Conservation (phyloP, 108 stramenopile genomes). For the Licmophora abbreviata region DNA sequence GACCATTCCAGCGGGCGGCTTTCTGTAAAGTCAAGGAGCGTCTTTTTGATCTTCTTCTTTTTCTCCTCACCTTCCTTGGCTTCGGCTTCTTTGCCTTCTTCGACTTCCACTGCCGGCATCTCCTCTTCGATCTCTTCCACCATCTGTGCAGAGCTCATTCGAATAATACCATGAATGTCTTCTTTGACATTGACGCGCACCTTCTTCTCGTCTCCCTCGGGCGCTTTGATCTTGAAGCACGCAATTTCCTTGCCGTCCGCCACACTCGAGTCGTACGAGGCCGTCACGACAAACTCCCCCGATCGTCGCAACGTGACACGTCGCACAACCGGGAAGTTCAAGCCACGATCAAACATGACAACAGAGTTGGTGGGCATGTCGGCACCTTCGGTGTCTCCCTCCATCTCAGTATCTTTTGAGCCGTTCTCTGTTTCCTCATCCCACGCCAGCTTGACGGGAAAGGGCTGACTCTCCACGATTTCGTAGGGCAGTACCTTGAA, state of each 20-base stretch:
- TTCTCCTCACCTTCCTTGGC: constrained; percentile 32
- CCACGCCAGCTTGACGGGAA: constrained; percentile 88
- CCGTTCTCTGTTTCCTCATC: constrained; percentile 53
- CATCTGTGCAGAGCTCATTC: constrained; percentile 87
- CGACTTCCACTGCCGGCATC: constrained; percentile 22
- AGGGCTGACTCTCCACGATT: constrained; percentile 81
- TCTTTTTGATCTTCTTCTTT: constrained; percentile 90
- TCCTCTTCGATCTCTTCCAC: constrained; percentile 87
- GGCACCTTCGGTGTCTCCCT: constrained; percentile 35
- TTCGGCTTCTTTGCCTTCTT: constrained; percentile 48
- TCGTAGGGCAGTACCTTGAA: constrained; percentile 97
- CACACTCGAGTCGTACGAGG: constrained; percentile 54
- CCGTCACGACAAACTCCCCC: constrained; percentile 70
- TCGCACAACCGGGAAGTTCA: constrained; percentile 87
- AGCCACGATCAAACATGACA: constrained; percentile 85
- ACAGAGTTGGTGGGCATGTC: constrained; percentile 73
- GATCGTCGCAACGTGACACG: constrained; percentile 84
- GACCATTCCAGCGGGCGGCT: constrained; percentile 67
- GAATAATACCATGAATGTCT: constrained; percentile 88
- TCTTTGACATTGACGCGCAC: constrained; percentile 96
- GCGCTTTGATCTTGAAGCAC: constrained; percentile 60
- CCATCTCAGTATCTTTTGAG: constrained; percentile 47
- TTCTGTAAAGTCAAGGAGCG: constrained; percentile 71
- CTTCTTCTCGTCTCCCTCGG: constrained; percentile 65
- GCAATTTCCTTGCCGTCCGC: constrained; percentile 49